phyloP scores from a whole-genome alignment of 176 grass and related monocot genomes.

The Ensete glaucum region DNA sequence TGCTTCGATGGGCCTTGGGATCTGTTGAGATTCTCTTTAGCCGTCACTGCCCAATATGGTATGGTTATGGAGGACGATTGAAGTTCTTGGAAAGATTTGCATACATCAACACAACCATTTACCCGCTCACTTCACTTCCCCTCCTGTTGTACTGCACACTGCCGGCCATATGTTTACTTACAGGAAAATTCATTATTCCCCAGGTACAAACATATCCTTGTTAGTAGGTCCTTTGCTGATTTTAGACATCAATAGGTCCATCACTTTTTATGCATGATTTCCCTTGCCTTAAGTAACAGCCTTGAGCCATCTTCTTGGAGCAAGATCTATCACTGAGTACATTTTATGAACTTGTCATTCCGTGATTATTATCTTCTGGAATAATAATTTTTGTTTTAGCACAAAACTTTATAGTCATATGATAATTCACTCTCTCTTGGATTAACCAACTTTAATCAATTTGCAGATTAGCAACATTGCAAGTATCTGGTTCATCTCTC shows the following conservation, averaged over 20 bases:
- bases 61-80: constrained; percentile 16
- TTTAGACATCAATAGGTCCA: neutral
- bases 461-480: constrained; percentile 19
- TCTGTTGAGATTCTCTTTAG: constrained; percentile 20
- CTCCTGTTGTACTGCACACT: constrained; percentile 11
- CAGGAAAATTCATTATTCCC: constrained; percentile 17
- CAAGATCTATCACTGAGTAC: neutral
- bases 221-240: neutral
- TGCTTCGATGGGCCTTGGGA: constrained; percentile 18
- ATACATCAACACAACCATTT: constrained; percentile 20
- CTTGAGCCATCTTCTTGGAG: neutral
- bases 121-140: constrained; percentile 12
- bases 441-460: neutral
- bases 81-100: constrained; percentile 18
- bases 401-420: neutral
- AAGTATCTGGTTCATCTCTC: constrained; percentile 21
- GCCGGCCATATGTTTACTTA: constrained; percentile 12
- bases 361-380: too few relatives aligned
- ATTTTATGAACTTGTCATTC: too few relatives aligned
- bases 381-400: too few relatives aligned
- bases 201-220: neutral
- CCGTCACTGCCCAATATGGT: constrained; percentile 17
- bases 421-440: neutral
- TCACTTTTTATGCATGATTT: too few relatives aligned
- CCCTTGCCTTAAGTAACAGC: neutral